These are phyloP conservation scores for Linum usitatissimum DNA, from an alignment of 345 rosid genomes.

Conservation along the genomic window DNA sequence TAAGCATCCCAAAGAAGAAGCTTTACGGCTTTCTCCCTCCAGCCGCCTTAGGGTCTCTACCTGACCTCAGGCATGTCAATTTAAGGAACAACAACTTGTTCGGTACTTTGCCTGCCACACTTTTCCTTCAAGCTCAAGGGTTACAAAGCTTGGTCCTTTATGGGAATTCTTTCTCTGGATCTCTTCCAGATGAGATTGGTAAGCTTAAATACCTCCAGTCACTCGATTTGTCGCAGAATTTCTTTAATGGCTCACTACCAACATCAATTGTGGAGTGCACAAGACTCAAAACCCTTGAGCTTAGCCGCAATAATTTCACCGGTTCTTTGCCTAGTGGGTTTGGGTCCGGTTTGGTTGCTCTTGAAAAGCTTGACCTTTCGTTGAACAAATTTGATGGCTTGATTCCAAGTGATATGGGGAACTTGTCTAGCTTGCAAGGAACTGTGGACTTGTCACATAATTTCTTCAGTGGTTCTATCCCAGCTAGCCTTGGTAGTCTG, in stretches of 20 bases:
- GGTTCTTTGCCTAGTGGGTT: constrained; percentile 62
- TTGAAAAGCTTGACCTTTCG: constrained; percentile 75
- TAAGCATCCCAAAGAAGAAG: constrained; percentile 77
- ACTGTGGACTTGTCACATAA: constrained; percentile 95
- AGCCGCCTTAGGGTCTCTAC: constrained; percentile 67
- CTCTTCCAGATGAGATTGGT: constrained; percentile 59
- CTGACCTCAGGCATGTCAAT: constrained; percentile 76
- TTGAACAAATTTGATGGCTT: constrained; percentile 62
- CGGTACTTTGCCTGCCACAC: constrained; percentile 61
- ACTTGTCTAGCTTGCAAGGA: constrained; percentile 80
- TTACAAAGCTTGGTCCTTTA: constrained; percentile 87
- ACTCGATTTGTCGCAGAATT: constrained; percentile 79
- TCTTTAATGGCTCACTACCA: constrained; percentile 68
- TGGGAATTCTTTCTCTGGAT: constrained; percentile 78
- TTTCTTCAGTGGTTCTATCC: constrained; percentile 58
- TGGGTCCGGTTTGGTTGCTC: constrained; percentile 50
- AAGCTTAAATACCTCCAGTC: constrained; percentile 59
- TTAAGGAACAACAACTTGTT: constrained; percentile 63
- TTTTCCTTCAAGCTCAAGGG: constrained; percentile 52
- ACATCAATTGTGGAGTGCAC: constrained; percentile 58
- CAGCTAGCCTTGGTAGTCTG: constrained; percentile 69
- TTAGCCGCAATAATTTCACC: constrained; percentile 70
- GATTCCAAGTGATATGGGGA: constrained; percentile 65
- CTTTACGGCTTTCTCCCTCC: constrained; percentile 59
- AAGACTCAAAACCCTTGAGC: constrained; percentile 62